Evolutionary conservation across 176 grass and related monocot genomes (phyloP), one percentile per base, ranked within the genome.

Genomic region (Triticum turgidum): DNA sequence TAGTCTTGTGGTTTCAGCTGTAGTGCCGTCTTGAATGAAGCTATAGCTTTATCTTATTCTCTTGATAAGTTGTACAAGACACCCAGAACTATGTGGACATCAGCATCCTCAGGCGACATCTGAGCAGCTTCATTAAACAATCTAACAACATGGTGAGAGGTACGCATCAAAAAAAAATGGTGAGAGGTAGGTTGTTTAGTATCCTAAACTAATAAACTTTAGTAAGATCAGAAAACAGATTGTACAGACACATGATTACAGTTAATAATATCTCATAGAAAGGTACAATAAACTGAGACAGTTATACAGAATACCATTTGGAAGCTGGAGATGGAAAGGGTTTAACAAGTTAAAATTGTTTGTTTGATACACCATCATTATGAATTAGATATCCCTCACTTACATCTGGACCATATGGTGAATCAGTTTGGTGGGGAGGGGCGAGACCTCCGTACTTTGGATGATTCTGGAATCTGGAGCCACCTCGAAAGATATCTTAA

Each of bases 51-150:
- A 81, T 99, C 97, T 81, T 96, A 99, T 85, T 96, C 94, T 88
- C 97, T 99, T 76, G 97, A 99, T 79, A 99, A 81, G 64, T 99
- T 99, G 89, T 96, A 99, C 63, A 99, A 84, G 22, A 99, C 97
- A 69, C 97, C 97, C 32, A 99, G 88, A 85, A 99, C 94, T 91
- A 99, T 93, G 85, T 96, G 97, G 76, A 96, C 94, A 91, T 99
- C 97, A 74, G 97, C 90, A 93, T 99, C 97, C 58, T 94, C 92
- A 30, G 97, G 94, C 76, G 94, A 94, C 94, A 96, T 89, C 82
- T 96, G 90, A 90, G 92, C 90, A 76, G 97, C 97, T 72, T 99
- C 94, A 73, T 78, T 99, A 76, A 93, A 99, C 71, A 94, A 94
- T 88, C 85, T 94, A 38, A 95, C 86, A 86, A 99, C 97, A 94